Conservation (phyloP, 257 asterid genomes). For the Paraleonurus japonicus region DNA sequence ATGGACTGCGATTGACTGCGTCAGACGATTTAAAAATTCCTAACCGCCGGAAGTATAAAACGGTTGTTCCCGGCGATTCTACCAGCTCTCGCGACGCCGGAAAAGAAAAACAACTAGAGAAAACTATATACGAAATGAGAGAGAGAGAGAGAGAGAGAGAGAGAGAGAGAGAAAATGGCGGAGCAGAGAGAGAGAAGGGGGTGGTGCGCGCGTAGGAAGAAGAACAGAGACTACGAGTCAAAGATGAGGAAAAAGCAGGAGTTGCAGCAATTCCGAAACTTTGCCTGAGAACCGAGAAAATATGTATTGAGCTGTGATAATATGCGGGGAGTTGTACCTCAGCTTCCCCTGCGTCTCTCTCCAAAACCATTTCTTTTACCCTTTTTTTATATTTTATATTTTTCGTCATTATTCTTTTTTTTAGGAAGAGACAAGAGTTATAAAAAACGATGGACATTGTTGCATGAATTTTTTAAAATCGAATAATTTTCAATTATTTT, state of each 20-base stretch:
- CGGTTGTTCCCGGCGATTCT: background rate
- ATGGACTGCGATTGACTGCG: slow-evolving; percentile 22
- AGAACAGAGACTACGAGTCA: slow-evolving; percentile 31
- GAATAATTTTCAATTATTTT: background rate
- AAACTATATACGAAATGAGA: background rate
- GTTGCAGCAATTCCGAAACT: slow-evolving; percentile 39
- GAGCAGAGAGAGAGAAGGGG: slow-evolving; percentile 18
- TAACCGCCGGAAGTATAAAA: slow-evolving; percentile 8
- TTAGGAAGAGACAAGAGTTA: background rate
- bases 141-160: slow-evolving; percentile 2
- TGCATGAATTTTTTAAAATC: background rate
- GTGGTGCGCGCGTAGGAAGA: slow-evolving; percentile 30
- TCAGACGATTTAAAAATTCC: background rate
- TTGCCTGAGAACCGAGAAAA: slow-evolving; percentile 36
- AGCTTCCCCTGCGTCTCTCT: slow-evolving; percentile 17
- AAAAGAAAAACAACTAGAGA: background rate
- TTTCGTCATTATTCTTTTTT: background rate
- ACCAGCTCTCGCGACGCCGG: slow-evolving; percentile 15
- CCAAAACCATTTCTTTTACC: background rate
- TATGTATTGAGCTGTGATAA: slow-evolving; percentile 30
- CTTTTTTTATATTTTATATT: background rate
- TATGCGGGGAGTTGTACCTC: slow-evolving; percentile 28
- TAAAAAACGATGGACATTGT: no score
- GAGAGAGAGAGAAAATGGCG: slow-evolving; percentile 17
- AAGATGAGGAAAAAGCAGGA: slow-evolving; percentile 39